Evolutionary conservation across 2,329 filamentous ascomycete species (phyloP), one percentile per base, ranked within the genome.

Genomic region (Colletotrichum sp.): DNA sequence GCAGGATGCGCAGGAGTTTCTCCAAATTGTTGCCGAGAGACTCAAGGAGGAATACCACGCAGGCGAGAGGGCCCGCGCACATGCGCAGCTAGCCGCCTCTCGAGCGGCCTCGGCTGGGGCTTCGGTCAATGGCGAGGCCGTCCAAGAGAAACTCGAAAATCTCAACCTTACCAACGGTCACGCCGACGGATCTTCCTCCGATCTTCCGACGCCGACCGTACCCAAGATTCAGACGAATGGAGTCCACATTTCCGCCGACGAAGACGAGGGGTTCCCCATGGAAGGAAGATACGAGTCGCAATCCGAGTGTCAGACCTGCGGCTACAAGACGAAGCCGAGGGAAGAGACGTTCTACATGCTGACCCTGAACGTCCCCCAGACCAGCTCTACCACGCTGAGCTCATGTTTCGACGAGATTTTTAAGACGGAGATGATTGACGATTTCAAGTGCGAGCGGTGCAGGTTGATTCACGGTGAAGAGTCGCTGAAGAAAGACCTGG

Each of bases 1-100:
- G 85, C 97, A 99, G 85, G 97, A 99, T 87, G 97, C 97, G 13
- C 97, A 99, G 82, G 97, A 99, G 84, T 98, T 99, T 78, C 86
- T 99, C 72, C 97, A 99, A 86, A 93, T 99, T 66, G 94, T 99
- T 15, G 94, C 95, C 4, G 96, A 99, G 86, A 91, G 96, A 69
- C 88, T 99, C 72, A 96, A 95, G 81, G 97, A 99, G 82, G 97
- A 99, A 85, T 98, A 98, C 81, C 93, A 98, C 82, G 96, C 96
- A 6, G 96, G 95, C 2, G 90, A 91, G 80, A 91, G 94, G 81
- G 96, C 95, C 15, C 90, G 96, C 78, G 87, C 86, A 62, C 88
- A 91, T 74, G 92, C 92, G 64, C 84, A 79, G 79, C 83, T 79
- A 75, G 84, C 78, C 62, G 81, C 36, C 39, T 81, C 16, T 67